Evolutionary conservation across 257 asterid genomes (phyloP).

Genomic region (Fraxinus cuspidata): DNA sequence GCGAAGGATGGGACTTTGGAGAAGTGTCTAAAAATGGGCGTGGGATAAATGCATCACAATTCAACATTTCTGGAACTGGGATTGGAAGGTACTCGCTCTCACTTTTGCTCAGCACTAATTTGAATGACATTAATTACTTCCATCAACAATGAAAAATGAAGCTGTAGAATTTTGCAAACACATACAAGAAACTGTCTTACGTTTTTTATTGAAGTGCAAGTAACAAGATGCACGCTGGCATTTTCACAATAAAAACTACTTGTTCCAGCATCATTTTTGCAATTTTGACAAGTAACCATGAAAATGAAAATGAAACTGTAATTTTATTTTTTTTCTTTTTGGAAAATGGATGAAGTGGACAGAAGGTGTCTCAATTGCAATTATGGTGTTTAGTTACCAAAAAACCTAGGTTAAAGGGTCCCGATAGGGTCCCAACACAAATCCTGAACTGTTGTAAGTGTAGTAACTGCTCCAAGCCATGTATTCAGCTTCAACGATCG

Average conservation of each 20-base stretch:
- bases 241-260: neutral
- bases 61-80: slow-evolving; percentile 77
- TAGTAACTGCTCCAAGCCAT: slow-evolving; percentile 11
- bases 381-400: neutral
- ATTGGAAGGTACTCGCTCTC: slow-evolving; percentile 74
- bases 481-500: slow-evolving; percentile 89
- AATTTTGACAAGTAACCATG: neutral
- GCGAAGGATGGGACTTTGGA: slow-evolving; percentile 99
- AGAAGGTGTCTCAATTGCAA: neutral
- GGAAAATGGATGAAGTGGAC: neutral
- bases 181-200: neutral
- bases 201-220: neutral
- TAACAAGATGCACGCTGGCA: neutral
- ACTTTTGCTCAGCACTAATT: slow-evolving; percentile 9
- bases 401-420: neutral
- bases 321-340: too few relatives aligned
- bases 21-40: slow-evolving; percentile 92
- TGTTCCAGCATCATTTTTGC: neutral
- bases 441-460: slow-evolving; percentile 6
- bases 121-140: slow-evolving; percentile 10
- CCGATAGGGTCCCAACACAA: neutral
- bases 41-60: slow-evolving; percentile 88
- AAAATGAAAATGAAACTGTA: neutral
- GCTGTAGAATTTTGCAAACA: neutral
- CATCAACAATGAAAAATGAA: neutral